Percentiles rank a stretch among this genome's conserved stretches.
Evolutionary conservation across 306 rosid genomes (phyloP).

Genomic region (Vigna nakashimae): DNA sequence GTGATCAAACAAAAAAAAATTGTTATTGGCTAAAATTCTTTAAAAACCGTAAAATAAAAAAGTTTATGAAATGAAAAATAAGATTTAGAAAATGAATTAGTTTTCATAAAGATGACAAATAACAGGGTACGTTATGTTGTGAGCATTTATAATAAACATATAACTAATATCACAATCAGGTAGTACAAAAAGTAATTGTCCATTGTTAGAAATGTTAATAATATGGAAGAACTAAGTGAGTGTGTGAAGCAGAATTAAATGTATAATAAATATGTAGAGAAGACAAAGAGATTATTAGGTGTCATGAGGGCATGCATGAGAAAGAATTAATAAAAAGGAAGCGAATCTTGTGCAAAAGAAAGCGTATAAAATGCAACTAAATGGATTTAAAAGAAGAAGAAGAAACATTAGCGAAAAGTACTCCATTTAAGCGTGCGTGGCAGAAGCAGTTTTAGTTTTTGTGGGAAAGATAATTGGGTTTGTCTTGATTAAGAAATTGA

Average conservation of each 20-base stretch:
- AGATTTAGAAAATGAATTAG: no score
- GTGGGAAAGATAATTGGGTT: background rate
- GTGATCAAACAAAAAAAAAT: no score
- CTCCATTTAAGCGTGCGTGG: constrained; percentile 5
- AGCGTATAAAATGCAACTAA: constrained; percentile 40
- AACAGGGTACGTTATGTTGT: no score
- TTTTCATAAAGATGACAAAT: no score
- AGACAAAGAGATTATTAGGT: constrained; percentile 37
- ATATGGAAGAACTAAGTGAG: background rate
- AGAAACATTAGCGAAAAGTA: background rate
- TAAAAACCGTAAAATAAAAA: no score
- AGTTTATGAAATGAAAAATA: no score
- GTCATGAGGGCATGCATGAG: constrained; percentile 35
- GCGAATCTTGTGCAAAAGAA: background rate
- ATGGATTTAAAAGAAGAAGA: background rate
- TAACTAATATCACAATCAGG: background rate
- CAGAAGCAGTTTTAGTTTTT: constrained; percentile 16
- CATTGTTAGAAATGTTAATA: background rate
- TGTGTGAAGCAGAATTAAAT: background rate
- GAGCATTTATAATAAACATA: background rate
- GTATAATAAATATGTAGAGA: background rate
- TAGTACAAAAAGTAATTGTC: background rate
- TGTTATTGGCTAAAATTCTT: no score
- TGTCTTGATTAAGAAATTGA: constrained; percentile 38
- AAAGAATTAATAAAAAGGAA: constrained; percentile 34